phyloP scores from a whole-genome alignment of 768 basidiomycete genomes.

The Psilocybe tampanensis region DNA sequence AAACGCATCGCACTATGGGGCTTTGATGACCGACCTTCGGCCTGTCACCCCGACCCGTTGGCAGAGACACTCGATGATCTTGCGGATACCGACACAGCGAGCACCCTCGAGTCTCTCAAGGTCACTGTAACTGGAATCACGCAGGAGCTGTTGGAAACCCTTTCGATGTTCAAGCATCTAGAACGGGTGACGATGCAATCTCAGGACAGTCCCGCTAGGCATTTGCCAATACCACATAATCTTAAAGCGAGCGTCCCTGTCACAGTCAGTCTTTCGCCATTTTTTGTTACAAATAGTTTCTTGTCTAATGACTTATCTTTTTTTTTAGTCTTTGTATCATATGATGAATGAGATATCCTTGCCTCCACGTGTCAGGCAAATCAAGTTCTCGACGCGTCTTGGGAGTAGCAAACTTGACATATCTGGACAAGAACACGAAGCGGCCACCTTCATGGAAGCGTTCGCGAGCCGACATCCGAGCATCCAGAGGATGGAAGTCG shows the following conservation, averaged over 20 bases:
- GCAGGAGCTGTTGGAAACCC: slow-evolving; percentile 15
- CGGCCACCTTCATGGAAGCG: slow-evolving; percentile 22
- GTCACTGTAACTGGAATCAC: slow-evolving; percentile 24
- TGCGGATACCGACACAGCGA: slow-evolving; percentile 16
- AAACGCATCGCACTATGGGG: slow-evolving; percentile 29
- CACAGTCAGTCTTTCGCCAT: slow-evolving; percentile 18
- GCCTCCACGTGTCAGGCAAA: slow-evolving; percentile 18
- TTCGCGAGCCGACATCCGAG: slow-evolving; percentile 21
- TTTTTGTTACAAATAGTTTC: slow-evolving; percentile 19
- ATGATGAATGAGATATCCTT: slow-evolving; percentile 21
- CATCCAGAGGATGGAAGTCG: slow-evolving; percentile 25
- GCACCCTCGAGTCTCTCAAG: slow-evolving; percentile 22
- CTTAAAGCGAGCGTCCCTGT: slow-evolving; percentile 17
- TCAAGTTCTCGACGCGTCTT: slow-evolving; percentile 28
- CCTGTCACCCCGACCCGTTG: slow-evolving; percentile 25
- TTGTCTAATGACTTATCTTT: background rate
- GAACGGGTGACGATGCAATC: slow-evolving; percentile 21
- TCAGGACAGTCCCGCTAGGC: slow-evolving; percentile 20
- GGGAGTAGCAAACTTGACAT: slow-evolving; percentile 21
- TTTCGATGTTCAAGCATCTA: slow-evolving; percentile 18
- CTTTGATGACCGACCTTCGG: slow-evolving; percentile 24
- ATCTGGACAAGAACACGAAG: slow-evolving; percentile 25
- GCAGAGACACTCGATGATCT: slow-evolving; percentile 17
- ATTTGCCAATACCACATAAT: slow-evolving; percentile 16
- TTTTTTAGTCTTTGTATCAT: slow-evolving; percentile 19